Evolutionary conservation across 2,329 filamentous ascomycete species (phyloP).

Genomic region (Alternaria consortialis): DNA sequence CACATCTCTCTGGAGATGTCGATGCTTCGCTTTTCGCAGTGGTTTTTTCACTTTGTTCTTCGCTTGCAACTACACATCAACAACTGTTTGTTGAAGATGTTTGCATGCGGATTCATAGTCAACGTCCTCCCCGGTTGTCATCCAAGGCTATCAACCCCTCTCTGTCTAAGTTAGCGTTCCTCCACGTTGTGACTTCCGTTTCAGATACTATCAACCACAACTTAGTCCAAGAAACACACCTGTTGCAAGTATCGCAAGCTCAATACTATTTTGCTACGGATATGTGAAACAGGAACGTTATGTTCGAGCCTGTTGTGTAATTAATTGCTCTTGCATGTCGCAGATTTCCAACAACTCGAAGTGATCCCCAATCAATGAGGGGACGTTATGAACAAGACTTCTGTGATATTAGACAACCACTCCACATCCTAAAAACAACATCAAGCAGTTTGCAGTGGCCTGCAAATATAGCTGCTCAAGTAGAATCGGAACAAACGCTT

Average conservation of each 20-base stretch:
- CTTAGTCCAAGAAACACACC: background rate
- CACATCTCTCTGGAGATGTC: background rate
- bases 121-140: background rate
- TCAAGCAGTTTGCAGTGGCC: background rate
- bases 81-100: background rate
- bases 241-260: no score
- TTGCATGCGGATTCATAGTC: background rate
- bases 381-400: no score
- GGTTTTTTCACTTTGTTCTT: background rate
- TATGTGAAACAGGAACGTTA: no score
- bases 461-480: background rate
- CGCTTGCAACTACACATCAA: background rate
- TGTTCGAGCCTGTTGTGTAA: no score
- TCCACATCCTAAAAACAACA: background rate
- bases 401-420: no score
- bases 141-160: background rate
- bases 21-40: background rate
- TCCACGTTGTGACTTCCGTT: background rate
- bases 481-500: background rate
- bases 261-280: no score
- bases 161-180: background rate
- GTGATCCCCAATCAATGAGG: no score
- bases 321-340: no score
- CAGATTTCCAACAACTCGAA: no score
- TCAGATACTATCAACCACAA: background rate